Conservation (phyloP, 495 filamentous ascomycete genomes). For the Neurospora africana region DNA sequence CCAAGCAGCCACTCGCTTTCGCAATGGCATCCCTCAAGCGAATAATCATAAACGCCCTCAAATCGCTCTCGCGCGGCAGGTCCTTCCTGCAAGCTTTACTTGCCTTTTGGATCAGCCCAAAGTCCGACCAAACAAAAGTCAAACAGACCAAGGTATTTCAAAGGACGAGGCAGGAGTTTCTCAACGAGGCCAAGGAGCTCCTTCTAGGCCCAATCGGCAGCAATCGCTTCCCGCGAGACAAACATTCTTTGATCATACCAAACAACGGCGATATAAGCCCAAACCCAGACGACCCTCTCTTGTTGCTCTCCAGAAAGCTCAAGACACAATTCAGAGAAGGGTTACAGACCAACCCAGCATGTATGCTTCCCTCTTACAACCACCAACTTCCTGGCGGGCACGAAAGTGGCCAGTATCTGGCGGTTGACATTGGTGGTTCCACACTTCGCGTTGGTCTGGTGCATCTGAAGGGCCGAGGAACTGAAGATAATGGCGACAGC, state of each 20-base stretch:
- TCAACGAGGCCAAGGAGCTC: conserved; percentile 25
- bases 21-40: conserved; percentile 37
- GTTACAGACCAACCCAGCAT: conserved; percentile 34
- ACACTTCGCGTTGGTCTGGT: conserved; percentile 73
- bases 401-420: conserved; percentile 54
- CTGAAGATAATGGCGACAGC: conserved; percentile 13
- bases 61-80: conserved; percentile 41
- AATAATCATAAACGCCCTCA: conserved; percentile 31
- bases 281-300: conserved; percentile 18
- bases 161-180: conserved; percentile 16
- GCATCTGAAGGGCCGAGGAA: conserved; percentile 43
- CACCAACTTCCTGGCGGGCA: conserved; percentile 60
- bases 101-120: conserved; percentile 36
- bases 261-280: neutral
- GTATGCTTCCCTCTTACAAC: conserved; percentile 57
- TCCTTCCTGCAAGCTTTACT: conserved; percentile 41
- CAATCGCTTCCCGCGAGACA: neutral
- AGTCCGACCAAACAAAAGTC: conserved; percentile 11
- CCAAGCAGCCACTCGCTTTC: conserved; percentile 36
- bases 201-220: conserved; percentile 28
- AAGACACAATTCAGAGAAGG: conserved; percentile 38
- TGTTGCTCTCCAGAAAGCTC: conserved; percentile 30
- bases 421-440: conserved; percentile 61
- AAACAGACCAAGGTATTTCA: neutral
- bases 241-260: neutral